Percentiles rank a stretch among this genome's conserved stretches.
These are phyloP conservation scores for Amanita molliuscula DNA, from an alignment of 768 basidiomycete species.

Conservation along the genomic window DNA sequence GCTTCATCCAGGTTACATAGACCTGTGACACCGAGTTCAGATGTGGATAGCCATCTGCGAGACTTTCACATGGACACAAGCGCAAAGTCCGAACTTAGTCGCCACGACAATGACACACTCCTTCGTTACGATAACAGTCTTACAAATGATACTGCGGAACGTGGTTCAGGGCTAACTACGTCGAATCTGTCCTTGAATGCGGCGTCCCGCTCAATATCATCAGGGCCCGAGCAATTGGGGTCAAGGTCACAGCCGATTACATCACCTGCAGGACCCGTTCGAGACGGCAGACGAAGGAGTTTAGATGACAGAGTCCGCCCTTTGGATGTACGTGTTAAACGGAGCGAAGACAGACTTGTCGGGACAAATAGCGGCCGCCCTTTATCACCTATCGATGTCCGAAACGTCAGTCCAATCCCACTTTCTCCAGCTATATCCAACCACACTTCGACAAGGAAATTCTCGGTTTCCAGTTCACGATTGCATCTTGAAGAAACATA, in stretches of 20 bases:
- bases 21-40: not conserved
- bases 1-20: constrained; percentile 8
- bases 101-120: constrained; percentile 28
- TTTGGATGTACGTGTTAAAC: constrained; percentile 24
- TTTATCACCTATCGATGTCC: constrained; percentile 6
- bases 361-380: constrained; percentile 8
- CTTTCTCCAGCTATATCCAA: constrained; percentile 8
- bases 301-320: constrained; percentile 37
- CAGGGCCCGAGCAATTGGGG: constrained; percentile 17
- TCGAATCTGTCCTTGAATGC: constrained; percentile 12
- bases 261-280: constrained; percentile 12
- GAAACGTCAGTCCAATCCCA: constrained; percentile 16
- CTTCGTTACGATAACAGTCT: constrained; percentile 14
- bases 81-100: constrained; percentile 19
- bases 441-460: not conserved
- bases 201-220: constrained; percentile 1
- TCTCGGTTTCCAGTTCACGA: not conserved
- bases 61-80: constrained; percentile 15
- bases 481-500: not conserved
- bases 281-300: constrained; percentile 26
- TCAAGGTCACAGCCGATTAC: constrained; percentile 33
- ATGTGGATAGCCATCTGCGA: constrained; percentile 6
- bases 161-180: constrained; percentile 15
- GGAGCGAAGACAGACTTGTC: constrained; percentile 13
- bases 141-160: constrained; percentile 8